Evolutionary conservation across 257 asterid species (phyloP).

Genomic region (Knoxia roxburghii): DNA sequence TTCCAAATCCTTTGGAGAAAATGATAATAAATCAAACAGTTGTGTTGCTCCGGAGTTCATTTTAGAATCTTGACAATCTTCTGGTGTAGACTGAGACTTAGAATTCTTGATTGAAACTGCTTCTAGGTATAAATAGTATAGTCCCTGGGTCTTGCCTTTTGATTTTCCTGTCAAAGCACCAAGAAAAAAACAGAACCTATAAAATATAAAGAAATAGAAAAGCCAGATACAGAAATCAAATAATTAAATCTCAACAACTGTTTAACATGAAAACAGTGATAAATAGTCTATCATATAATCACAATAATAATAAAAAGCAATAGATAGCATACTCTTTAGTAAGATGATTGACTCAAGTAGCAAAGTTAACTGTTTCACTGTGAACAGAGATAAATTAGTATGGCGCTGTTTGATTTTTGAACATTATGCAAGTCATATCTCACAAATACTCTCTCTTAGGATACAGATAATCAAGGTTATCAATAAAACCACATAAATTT

Average conservation of each 20-base stretch:
- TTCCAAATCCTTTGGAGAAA: constrained; percentile 86
- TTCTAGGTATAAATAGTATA: constrained; percentile 80
- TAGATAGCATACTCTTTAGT: neutral
- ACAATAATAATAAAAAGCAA: neutral
- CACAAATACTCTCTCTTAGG: neutral
- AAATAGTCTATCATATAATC: neutral
- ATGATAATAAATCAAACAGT: constrained; percentile 61
- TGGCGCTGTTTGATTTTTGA: neutral
- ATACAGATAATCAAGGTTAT: neutral
- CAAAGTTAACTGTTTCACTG: neutral
- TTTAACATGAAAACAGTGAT: neutral
- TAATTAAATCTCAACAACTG: neutral
- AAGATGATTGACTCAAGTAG: neutral
- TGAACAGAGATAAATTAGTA: neutral
- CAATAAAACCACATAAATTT: neutral
- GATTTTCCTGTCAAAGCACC: constrained; percentile 58
- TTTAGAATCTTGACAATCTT: constrained; percentile 44
- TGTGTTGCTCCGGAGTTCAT: constrained; percentile 45
- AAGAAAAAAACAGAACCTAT: neutral
- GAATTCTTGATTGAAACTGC: constrained; percentile 72
- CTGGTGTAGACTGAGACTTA: constrained; percentile 61
- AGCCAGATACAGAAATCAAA: neutral
- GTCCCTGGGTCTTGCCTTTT: constrained; percentile 74
- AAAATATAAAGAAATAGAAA: neutral
- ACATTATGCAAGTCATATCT: constrained; percentile 1